Percentiles rank a stretch among this genome's conserved stretches.
These are phyloP conservation scores for Elsinoe ampelina DNA, from an alignment of 2,329 filamentous ascomycete species.

Conservation along the genomic window DNA sequence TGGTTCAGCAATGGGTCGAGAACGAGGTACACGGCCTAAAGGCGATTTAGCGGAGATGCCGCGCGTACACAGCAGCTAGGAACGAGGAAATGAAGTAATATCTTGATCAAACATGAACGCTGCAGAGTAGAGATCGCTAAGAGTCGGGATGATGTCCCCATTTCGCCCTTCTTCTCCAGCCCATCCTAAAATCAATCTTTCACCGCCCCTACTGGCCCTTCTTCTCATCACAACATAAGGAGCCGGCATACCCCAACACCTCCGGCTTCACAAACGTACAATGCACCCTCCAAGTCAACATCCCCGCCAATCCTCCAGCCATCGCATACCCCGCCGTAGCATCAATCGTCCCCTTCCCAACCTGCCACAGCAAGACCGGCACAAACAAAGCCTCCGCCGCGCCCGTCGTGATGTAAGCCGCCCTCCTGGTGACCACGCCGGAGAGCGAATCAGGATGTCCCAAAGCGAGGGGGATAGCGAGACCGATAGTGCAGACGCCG, in stretches of 20 bases:
- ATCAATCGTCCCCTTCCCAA: background rate
- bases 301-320: background rate
- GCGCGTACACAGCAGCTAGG: background rate
- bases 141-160: background rate
- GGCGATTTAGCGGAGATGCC: too few species aligned
- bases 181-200: background rate
- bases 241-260: background rate
- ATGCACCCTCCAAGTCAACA: background rate
- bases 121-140: background rate
- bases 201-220: background rate
- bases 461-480: background rate
- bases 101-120: background rate
- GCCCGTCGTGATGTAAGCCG: background rate
- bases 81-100: background rate
- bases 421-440: background rate
- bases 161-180: background rate
- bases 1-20: too few species aligned
- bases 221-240: background rate
- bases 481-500: background rate
- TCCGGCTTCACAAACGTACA: background rate
- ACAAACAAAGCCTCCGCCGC: constrained; percentile 17
- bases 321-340: constrained; percentile 4
- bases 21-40: too few species aligned
- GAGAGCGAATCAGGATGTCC: background rate
- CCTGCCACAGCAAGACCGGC: constrained; percentile 17